Conservation (phyloP, 2,329 filamentous ascomycete species). For the Cercospora canescens region DNA sequence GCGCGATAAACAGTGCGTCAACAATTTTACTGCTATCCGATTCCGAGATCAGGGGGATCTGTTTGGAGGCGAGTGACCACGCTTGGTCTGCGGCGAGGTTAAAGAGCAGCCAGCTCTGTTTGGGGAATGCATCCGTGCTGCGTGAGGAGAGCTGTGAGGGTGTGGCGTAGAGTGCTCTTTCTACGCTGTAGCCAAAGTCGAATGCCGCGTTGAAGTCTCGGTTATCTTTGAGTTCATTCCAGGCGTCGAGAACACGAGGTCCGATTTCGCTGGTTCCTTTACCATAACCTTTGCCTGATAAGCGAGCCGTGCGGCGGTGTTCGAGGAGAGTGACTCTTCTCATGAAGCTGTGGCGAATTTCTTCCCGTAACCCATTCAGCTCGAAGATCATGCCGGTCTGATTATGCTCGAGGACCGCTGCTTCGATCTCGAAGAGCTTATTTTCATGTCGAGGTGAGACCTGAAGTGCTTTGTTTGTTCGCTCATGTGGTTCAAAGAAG, state of each 20-base stretch:
- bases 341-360: conserved; percentile 32
- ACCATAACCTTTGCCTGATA: conserved; percentile 27
- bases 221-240: conserved; percentile 33
- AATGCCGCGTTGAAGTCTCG: conserved; percentile 38
- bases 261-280: conserved; percentile 25
- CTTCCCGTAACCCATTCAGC: conserved; percentile 34
- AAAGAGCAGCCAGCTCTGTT: conserved; percentile 25
- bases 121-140: conserved; percentile 6
- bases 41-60: background rate
- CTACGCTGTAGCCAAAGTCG: conserved; percentile 35
- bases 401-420: conserved; percentile 30
- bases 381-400: conserved; percentile 40
- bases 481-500: conserved; percentile 32
- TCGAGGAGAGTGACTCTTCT: conserved; percentile 36
- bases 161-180: conserved; percentile 26
- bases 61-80: conserved; percentile 24
- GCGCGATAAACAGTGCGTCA: conserved; percentile 6
- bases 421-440: conserved; percentile 35
- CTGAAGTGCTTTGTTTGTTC: conserved; percentile 29
- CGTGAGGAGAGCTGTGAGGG: background rate
- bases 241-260: conserved; percentile 30
- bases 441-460: conserved; percentile 35
- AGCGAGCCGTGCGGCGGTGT: conserved; percentile 33
- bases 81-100: conserved; percentile 30
- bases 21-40: background rate